Evolutionary conservation across 345 rosid genomes (phyloP).

Genomic region (Corymbia maculata): DNA sequence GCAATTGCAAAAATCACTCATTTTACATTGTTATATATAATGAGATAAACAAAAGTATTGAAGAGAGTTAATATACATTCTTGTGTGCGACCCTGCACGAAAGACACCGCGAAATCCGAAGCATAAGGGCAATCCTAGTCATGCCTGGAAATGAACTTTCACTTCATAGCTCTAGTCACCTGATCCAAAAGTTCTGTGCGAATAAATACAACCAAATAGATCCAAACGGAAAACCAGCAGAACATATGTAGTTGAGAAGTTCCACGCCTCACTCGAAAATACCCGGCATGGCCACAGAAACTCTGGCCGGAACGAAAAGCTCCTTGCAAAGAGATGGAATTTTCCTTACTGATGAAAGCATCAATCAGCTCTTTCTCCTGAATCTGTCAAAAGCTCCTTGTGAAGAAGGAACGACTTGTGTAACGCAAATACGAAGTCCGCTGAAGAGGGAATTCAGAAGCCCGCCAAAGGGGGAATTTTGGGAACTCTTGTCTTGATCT

Average conservation of each 20-base stretch:
- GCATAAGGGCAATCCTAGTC: neutral
- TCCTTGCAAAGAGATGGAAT: neutral
- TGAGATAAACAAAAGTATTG: neutral
- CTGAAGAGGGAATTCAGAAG: neutral
- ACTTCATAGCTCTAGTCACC: neutral
- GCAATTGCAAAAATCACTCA: neutral
- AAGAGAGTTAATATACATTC: neutral
- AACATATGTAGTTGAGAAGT: neutral
- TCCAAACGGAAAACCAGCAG: neutral
- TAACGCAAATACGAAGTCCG: no score
- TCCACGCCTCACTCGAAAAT: neutral
- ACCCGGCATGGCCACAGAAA: neutral
- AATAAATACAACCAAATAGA: neutral
- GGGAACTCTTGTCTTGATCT: neutral
- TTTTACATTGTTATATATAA: neutral
- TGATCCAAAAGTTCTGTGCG: neutral
- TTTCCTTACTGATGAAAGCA: neutral
- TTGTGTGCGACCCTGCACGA: neutral
- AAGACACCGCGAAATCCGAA: neutral
- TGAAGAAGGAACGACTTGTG: no score
- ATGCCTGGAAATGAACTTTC: neutral
- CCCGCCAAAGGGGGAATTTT: neutral
- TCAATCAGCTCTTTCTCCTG: neutral
- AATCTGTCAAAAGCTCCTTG: neutral
- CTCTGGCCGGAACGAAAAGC: neutral